phyloP scores from a whole-genome alignment of 306 rosid species.

The Alnus glutinosa region DNA sequence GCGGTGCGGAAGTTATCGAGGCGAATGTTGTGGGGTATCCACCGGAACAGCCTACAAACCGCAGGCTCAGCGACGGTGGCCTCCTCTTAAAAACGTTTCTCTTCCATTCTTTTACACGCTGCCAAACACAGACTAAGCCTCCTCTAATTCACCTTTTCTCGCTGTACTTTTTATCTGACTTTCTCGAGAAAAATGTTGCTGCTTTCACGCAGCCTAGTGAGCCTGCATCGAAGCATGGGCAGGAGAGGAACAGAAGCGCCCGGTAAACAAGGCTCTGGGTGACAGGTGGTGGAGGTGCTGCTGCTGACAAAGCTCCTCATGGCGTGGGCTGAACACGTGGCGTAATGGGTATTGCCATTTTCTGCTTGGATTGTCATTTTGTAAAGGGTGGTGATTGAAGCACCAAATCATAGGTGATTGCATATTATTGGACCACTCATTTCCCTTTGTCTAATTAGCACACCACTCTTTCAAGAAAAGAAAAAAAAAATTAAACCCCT shows the following conservation, averaged over 20 bases:
- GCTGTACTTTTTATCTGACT: slow-evolving; percentile 13
- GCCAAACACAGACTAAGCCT: not conserved
- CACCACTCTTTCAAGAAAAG: too few relatives aligned
- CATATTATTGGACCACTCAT: slow-evolving; percentile 10
- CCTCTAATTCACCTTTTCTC: not conserved
- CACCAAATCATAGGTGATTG: slow-evolving; percentile 35
- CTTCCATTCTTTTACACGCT: not conserved
- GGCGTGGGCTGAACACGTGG: slow-evolving; percentile 30
- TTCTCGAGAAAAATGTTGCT: slow-evolving; percentile 28
- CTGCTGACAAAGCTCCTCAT: slow-evolving; percentile 18
- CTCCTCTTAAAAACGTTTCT: not conserved
- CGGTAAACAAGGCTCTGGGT: slow-evolving; percentile 50
- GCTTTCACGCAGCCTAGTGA: not conserved
- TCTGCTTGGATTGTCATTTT: slow-evolving; percentile 21
- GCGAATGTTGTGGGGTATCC: slow-evolving; percentile 68
- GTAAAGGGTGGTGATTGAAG: slow-evolving; percentile 19
- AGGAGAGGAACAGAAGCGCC: slow-evolving; percentile 20
- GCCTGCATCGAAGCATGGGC: slow-evolving; percentile 47
- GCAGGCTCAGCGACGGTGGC: not conserved
- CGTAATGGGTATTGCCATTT: slow-evolving; percentile 8
- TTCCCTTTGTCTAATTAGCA: not conserved
- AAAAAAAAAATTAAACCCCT: too few relatives aligned
- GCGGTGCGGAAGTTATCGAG: slow-evolving; percentile 57
- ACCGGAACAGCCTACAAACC: slow-evolving; percentile 58
- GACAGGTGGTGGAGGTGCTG: slow-evolving; percentile 5